phyloP scores from a whole-genome alignment of 805 yeast species.

The Blastobotrys peoriensis region DNA sequence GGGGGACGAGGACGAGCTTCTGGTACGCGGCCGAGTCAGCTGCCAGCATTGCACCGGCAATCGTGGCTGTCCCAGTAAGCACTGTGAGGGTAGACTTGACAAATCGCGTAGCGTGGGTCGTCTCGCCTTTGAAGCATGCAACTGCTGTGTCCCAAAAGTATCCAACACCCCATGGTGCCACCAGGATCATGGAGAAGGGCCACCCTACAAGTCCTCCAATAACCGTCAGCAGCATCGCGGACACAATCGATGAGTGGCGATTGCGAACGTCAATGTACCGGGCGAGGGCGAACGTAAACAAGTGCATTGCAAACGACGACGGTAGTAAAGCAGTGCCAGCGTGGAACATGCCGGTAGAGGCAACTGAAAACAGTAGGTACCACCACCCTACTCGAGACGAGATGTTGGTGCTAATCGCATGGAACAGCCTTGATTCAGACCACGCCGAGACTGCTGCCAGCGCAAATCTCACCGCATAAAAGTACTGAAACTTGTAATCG shows the following conservation, averaged over 20 bases:
- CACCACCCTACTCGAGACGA: slow-evolving; percentile 42
- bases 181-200: slow-evolving; percentile 75
- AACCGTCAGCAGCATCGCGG: slow-evolving; percentile 36
- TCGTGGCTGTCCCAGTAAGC: slow-evolving; percentile 18
- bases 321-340: slow-evolving; percentile 85
- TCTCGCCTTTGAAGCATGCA: slow-evolving; percentile 17
- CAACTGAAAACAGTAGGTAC: slow-evolving; percentile 56
- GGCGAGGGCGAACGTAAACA: slow-evolving; percentile 32
- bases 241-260: slow-evolving; percentile 7
- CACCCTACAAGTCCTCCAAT: slow-evolving; percentile 83
- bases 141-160: slow-evolving; percentile 12
- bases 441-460: slow-evolving; percentile 37
- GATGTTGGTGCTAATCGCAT: slow-evolving; percentile 35
- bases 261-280: slow-evolving; percentile 11
- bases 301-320: slow-evolving; percentile 63
- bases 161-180: slow-evolving; percentile 51
- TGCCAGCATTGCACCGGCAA: slow-evolving; percentile 27
- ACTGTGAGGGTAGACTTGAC: slow-evolving; percentile 16
- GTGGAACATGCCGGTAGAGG: slow-evolving; percentile 81
- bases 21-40: slow-evolving; percentile 54
- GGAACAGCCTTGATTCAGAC: slow-evolving; percentile 50
- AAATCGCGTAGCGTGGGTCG: slow-evolving; percentile 6
- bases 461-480: slow-evolving; percentile 48
- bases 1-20: slow-evolving; percentile 60
- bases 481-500: slow-evolving; percentile 27